Conservation (phyloP, 192 early-diverging fungal genomes). For the Globomyces pollinis-pini region DNA sequence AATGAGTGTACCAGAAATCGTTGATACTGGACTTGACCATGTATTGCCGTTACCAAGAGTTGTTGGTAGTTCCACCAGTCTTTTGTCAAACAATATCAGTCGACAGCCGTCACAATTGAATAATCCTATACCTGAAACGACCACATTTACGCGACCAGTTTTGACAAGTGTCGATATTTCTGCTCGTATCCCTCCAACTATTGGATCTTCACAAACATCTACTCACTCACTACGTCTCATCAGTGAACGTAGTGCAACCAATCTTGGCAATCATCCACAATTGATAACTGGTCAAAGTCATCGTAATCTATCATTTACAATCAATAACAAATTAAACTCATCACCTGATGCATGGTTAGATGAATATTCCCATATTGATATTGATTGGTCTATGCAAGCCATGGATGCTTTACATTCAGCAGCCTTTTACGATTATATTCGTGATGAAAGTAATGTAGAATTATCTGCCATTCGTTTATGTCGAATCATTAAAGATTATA, state of each 20-base stretch:
- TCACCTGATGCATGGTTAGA: neutral
- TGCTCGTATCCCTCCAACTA: neutral
- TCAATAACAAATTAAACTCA: neutral
- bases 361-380: slow-evolving; percentile 14
- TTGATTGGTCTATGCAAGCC: slow-evolving; percentile 34
- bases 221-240: neutral
- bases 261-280: neutral
- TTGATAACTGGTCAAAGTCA: too few species aligned
- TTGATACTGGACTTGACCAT: neutral
- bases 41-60: too few species aligned
- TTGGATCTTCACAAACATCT: neutral
- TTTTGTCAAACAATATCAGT: too few species aligned
- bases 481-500: slow-evolving; percentile 31
- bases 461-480: slow-evolving; percentile 23
- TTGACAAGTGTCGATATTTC: neutral
- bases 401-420: slow-evolving; percentile 34
- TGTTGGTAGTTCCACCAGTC: too few species aligned
- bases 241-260: too few species aligned
- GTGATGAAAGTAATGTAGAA: slow-evolving; percentile 30
- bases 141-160: too few species aligned
- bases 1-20: neutral
- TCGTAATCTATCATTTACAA: neutral
- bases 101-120: too few species aligned
- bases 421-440: slow-evolving; percentile 31
- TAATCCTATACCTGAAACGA: too few species aligned